These are phyloP conservation scores for Aciculosporium take DNA, from an alignment of 2,329 filamentous ascomycete genomes.

Conservation along the genomic window DNA sequence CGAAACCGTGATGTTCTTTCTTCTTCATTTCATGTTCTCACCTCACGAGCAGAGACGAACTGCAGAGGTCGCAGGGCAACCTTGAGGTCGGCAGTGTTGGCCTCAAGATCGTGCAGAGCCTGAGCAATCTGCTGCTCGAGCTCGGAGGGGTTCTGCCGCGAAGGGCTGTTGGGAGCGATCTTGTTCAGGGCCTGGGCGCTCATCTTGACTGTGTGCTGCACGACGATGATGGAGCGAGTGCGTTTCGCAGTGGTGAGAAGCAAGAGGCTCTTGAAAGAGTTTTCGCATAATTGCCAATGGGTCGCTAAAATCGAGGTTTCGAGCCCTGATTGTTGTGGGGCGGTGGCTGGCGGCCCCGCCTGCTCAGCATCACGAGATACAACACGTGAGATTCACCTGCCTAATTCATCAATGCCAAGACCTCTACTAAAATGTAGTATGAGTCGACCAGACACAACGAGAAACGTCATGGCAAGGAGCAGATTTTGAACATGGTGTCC, in stretches of 20 bases:
- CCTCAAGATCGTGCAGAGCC: slow-evolving; percentile 98
- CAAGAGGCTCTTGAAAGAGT: slow-evolving; percentile 12
- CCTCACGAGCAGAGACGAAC: slow-evolving; percentile 98
- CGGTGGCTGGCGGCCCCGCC: background rate
- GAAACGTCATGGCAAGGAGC: no score
- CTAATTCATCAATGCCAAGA: no score
- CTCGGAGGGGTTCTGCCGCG: slow-evolving; percentile 90
- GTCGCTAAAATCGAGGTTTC: slow-evolving; percentile 29
- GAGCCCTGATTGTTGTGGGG: slow-evolving; percentile 18
- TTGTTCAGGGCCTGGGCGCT: slow-evolving; percentile 73
- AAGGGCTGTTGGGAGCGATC: slow-evolving; percentile 95
- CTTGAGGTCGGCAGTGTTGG: slow-evolving; percentile 97
- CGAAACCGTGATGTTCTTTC: slow-evolving; percentile 3
- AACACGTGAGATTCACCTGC: background rate
- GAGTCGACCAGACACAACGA: no score
- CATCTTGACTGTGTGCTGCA: slow-evolving; percentile 41
- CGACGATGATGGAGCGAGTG: slow-evolving; percentile 19
- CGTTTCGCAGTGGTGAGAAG: slow-evolving; percentile 13
- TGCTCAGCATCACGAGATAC: background rate
- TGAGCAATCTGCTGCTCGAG: slow-evolving; percentile 93
- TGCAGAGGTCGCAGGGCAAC: slow-evolving; percentile 90
- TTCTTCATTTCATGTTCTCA: slow-evolving; percentile 47
- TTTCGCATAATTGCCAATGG: slow-evolving; percentile 16
- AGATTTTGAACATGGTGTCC: no score
- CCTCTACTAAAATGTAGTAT: no score